A percentile compares a stretch with the other conserved stretches of the same genome.
phyloP scores from a whole-genome alignment of 768 basidiomycete genomes.

The Hygrocybe punicea region DNA sequence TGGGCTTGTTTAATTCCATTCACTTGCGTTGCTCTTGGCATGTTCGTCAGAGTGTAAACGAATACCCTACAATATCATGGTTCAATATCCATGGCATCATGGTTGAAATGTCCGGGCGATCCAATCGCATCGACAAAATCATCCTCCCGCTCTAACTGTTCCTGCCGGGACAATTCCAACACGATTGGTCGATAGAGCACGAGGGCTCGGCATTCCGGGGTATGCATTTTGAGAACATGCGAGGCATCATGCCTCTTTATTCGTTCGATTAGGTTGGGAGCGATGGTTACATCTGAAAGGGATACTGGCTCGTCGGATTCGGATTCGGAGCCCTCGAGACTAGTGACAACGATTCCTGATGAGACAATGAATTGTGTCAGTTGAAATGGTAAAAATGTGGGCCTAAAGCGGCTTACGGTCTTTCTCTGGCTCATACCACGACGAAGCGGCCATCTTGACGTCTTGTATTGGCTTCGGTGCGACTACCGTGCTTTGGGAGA shows the following conservation, averaged over 20 bases:
- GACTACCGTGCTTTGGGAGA: slow-evolving; percentile 39
- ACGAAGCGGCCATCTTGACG: slow-evolving; percentile 58
- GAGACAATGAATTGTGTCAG: slow-evolving; percentile 6
- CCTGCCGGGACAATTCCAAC: neutral
- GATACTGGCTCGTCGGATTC: slow-evolving; percentile 39
- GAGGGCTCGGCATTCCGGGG: neutral
- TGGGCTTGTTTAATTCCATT: neutral
- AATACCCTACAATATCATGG: slow-evolving; percentile 8
- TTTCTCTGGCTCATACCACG: slow-evolving; percentile 69
- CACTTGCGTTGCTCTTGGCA: neutral
- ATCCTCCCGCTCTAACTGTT: slow-evolving; percentile 6
- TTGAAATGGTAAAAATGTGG: neutral
- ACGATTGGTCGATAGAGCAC: neutral
- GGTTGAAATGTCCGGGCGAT: slow-evolving; percentile 17
- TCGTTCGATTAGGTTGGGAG: slow-evolving; percentile 44
- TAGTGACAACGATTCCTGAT: slow-evolving; percentile 64
- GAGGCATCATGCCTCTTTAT: slow-evolving; percentile 24
- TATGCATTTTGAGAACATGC: neutral
- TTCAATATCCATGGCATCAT: slow-evolving; percentile 58
- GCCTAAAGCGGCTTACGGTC: slow-evolving; percentile 49
- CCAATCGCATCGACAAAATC: neutral
- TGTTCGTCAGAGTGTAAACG: no score
- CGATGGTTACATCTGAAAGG: slow-evolving; percentile 36
- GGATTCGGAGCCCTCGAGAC: slow-evolving; percentile 50
- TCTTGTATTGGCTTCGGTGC: slow-evolving; percentile 45